Evolutionary conservation across 331 rosid genomes (phyloP).

Genomic region (Pyrus hybrid): DNA sequence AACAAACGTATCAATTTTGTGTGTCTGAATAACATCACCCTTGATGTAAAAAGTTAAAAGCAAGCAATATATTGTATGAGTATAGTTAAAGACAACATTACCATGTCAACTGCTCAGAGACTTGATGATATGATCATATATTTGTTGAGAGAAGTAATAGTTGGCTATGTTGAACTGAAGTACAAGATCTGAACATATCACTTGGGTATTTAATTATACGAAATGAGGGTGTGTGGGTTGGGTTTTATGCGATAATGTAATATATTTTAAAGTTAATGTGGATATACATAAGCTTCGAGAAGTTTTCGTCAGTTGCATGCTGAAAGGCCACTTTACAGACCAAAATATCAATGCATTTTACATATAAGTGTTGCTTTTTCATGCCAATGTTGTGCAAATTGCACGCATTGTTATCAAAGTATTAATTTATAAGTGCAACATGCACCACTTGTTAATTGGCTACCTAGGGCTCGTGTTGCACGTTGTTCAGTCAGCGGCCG

Average conservation of each 20-base stretch:
- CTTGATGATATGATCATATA: not conserved
- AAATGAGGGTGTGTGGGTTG: not conserved
- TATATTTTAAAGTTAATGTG: not conserved
- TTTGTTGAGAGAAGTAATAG: not conserved
- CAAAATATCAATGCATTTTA: not conserved
- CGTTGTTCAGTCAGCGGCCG: not conserved
- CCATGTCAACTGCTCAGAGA: not conserved
- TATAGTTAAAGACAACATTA: not conserved
- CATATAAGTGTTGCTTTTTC: not conserved
- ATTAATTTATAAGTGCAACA: not conserved
- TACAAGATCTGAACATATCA: not conserved
- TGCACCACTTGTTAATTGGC: not conserved
- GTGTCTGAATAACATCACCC: too few relatives aligned
- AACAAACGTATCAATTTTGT: not conserved
- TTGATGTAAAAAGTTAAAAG: not conserved
- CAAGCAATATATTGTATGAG: not conserved
- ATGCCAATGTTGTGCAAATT: slow-evolving; percentile 20
- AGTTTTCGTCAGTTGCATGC: not conserved
- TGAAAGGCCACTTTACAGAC: slow-evolving; percentile 28
- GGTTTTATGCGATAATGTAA: not conserved
- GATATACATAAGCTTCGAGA: not conserved
- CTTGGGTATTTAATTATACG: not conserved
- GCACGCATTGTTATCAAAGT: slow-evolving; percentile 15
- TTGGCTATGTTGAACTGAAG: not conserved
- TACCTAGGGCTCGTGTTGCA: not conserved